Evolutionary conservation across 257 asterid species (phyloP), one percentile per base, ranked within the genome.

Genomic region (Nicotiana knightiana): DNA sequence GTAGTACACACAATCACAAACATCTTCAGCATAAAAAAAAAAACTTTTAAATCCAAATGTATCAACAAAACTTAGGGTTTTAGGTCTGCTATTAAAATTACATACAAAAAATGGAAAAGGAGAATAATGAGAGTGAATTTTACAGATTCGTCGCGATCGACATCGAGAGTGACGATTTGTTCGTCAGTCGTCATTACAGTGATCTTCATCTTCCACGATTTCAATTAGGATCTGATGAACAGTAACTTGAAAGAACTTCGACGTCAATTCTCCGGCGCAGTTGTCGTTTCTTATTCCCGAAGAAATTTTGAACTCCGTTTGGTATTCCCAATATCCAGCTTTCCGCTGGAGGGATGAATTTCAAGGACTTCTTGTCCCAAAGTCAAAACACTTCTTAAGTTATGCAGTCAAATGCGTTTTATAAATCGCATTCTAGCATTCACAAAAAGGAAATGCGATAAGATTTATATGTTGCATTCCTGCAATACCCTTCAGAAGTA

Each of bases 161-260:
- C 90, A 80, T 96, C 99, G 17, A 96, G 85, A 63, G 97, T 86
- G 82, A 96, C 87, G 85, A 96, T 89, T 87, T 94, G 94, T 82
- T 94, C 98, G 85, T 96, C 98, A 88, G 95, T 87, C 15, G 99
- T 96, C 98, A 94, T 94, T 77, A 96, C 97, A 61, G 97, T 94
- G 91, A 96, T 91, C 95, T 93, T 94, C 99, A 96, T 96, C 89
- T 90, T 90, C 85, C 59, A 21, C 59, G 13, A 24, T 43, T 43
- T 1, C 55, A 68, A 11, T 12, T 37, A n/a, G 2, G 21, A 68
- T 8, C 54, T 18, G 32, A 39, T n/a, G 77, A 68, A 37, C 55
- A 37, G 32, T n/a, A 35, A 35, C 12, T 43, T 43, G 78, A 12
- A 46, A 18, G 58, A 21, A 43, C 5, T 71, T 21, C 59, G 37